Evolutionary conservation across 345 rosid genomes (phyloP), one percentile per base, ranked within the genome.

Genomic region (Camelina hispida): DNA sequence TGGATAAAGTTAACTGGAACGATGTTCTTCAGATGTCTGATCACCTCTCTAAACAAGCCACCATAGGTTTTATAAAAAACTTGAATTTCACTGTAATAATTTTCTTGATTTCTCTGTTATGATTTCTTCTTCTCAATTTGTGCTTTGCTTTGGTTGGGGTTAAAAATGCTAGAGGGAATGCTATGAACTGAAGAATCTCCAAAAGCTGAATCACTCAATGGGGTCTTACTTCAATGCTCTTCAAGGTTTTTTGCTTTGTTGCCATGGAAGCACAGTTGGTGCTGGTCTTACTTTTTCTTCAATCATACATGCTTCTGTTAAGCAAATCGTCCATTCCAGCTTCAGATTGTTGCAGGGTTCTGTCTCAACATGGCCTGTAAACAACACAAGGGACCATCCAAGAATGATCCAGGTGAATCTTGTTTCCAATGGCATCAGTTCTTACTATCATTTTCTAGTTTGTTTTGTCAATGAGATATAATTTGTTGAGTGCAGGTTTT

Each of bases 281-380:
- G 89, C 97, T 28, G 97, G 99, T 6, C 85, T 90, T 23, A 91
- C 99, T n/a, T 96, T 94, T 59, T 84, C 88, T 38, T 84, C 90
- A 1, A 77, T 53, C 37, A 86, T 91, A 53, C 91, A 84, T n/a
- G 79, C 75, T 11, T 83, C 89, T 6, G 83, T 87, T 68, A 89
- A 86, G 87, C 84, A 84, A 79, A 87, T 91, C 38, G 96, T 91
- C 58, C 91, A 88, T 78, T 84, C 80, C 84, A 90, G 99, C 73
- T 87, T 94, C 79, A 88, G 86, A 86, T 82, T 91, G 83, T 72
- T 94, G 89, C 86, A 79, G 77, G 91, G 85, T 51, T 85, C 91
- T 16, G 87, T 91, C 68, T 75, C 84, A n/a, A n/a, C 98, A 3
- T 93, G 98, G 98, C 98, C 94, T 61, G 98, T 97, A 77, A 93